Evolutionary conservation across 2,329 filamentous ascomycete species (phyloP), one percentile per base, ranked within the genome.

Genomic region (Xylariomycetidae sp.): DNA sequence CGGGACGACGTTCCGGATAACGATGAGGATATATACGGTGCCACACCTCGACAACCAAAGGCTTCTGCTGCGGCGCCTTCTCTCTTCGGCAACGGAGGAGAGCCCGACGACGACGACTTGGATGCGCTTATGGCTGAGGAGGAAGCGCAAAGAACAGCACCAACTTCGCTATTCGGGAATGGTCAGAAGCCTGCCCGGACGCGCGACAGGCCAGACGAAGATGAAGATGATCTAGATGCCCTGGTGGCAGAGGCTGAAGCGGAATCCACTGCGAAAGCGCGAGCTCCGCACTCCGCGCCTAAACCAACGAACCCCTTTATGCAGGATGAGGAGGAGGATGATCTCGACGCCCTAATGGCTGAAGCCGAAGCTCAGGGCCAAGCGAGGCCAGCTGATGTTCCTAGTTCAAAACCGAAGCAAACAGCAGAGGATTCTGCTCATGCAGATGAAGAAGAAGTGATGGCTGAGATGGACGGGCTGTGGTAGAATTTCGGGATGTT

Each of bases 361-460:
- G 55, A 56, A 35, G 52, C 52, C 2, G 49, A 54, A 31, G 29
- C 19, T 3, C 44, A 51, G 20, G 38, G 39, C 4, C 38, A 39
- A 30, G 17, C 33, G 8, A 42, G 38, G 14, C 4, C 44, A 12
- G 5, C 27, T 12, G 11, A 20, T 17, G 22, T 4, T 11, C 16
- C 23, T 15, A 31, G 26, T 20, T 17, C 33, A 2, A 41, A 36
- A 15, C 19, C 32, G 7, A 31, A 39, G 4, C 35, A 35, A 7
- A 12, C n/a, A 14, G 12, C 38, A 9, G 49, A 53, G 25, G 25
- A 37, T 5, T 31, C 12, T 16, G 46, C 56, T 4, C 54, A 69
- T 53, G 72, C 68, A 2, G 79, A 80, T 34, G 80, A 83, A 11
- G 77, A 83, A 57, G 81, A 78, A 39, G 80, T 73, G 1, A 80